These are phyloP conservation scores for Penicillium frequentans DNA, from an alignment of 2,329 filamentous ascomycete genomes.

Conservation along the genomic window DNA sequence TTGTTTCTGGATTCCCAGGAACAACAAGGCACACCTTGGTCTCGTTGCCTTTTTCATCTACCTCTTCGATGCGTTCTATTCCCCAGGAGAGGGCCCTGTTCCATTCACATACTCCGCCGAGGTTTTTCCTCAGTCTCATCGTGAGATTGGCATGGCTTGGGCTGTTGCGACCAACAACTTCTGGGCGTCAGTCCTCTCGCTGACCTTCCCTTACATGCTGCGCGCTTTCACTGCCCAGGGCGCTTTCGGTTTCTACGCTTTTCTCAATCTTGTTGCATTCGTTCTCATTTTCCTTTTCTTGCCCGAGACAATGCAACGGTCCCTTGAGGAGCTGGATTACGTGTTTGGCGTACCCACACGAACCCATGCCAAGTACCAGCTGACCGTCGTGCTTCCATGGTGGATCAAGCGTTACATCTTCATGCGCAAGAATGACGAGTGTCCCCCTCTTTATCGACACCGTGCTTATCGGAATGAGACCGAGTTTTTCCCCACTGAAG, in stretches of 20 bases:
- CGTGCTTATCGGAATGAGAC: not conserved
- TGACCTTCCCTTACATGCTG: conserved; percentile 47
- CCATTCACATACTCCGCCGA: conserved; percentile 24
- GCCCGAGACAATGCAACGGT: conserved; percentile 53
- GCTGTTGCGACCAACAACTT: conserved; percentile 39
- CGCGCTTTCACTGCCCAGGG: conserved; percentile 48
- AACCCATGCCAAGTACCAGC: conserved; percentile 55
- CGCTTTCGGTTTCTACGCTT: conserved; percentile 59
- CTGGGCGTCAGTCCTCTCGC: conserved; percentile 44
- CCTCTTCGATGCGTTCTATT: conserved; percentile 73
- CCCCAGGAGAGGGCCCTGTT: conserved; percentile 41
- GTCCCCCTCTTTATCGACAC: conserved; percentile 49
- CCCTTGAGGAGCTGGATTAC: conserved; percentile 56
- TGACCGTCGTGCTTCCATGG: conserved; percentile 56
- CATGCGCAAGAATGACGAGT: conserved; percentile 46
- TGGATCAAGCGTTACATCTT: conserved; percentile 60
- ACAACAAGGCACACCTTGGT: conserved; percentile 12
- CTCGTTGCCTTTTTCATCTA: conserved; percentile 38
- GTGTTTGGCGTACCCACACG: conserved; percentile 54
- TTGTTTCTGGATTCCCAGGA: conserved; percentile 23
- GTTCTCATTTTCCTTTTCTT: conserved; percentile 60
- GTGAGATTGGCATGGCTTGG: conserved; percentile 45
- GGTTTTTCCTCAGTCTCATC: conserved; percentile 49
- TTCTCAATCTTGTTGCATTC: conserved; percentile 57
- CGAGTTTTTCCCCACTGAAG: not conserved